Evolutionary conservation across 108 stramenopile species (phyloP).

Genomic region (Nitzschia putrida): DNA sequence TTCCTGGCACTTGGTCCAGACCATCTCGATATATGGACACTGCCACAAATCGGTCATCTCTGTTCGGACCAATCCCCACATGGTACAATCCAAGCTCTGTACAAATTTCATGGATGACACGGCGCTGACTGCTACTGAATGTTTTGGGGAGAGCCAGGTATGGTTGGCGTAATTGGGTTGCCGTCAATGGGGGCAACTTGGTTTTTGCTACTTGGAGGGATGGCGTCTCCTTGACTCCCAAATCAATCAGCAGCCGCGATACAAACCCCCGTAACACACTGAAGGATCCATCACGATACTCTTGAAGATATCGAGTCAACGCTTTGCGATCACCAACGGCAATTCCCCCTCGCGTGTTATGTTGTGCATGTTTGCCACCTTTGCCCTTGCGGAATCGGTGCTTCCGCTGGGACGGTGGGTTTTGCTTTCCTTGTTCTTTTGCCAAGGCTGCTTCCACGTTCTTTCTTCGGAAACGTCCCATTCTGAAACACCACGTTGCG

Average conservation of each 20-base stretch:
- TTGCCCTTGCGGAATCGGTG: too few species aligned
- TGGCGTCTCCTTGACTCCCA: background rate
- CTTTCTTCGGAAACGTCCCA: too few species aligned
- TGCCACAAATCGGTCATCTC: conserved; percentile 44
- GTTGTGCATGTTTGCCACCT: background rate
- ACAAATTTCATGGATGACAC: conserved; percentile 64
- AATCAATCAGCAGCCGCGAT: background rate
- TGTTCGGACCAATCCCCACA: conserved; percentile 33
- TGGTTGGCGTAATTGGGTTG: conserved; percentile 40
- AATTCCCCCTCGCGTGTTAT: background rate
- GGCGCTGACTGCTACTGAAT: conserved; percentile 59
- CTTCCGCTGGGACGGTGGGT: too few species aligned
- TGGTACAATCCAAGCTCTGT: conserved; percentile 56
- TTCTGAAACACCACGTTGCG: too few species aligned
- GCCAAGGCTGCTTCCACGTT: too few species aligned
- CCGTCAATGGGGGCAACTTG: conserved; percentile 47
- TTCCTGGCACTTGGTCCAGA: conserved; percentile 41
- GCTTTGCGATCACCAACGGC: conserved; percentile 7
- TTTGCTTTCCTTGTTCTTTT: too few species aligned
- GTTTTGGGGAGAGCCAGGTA: conserved; percentile 63
- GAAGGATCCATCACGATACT: background rate
- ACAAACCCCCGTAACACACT: background rate
- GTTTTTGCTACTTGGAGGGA: conserved; percentile 41
- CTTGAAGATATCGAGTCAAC: conserved; percentile 6
- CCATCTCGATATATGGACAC: conserved; percentile 67